Evolutionary conservation across 305 asterid genomes (phyloP).

Genomic region (Fraxinus baroniana): DNA sequence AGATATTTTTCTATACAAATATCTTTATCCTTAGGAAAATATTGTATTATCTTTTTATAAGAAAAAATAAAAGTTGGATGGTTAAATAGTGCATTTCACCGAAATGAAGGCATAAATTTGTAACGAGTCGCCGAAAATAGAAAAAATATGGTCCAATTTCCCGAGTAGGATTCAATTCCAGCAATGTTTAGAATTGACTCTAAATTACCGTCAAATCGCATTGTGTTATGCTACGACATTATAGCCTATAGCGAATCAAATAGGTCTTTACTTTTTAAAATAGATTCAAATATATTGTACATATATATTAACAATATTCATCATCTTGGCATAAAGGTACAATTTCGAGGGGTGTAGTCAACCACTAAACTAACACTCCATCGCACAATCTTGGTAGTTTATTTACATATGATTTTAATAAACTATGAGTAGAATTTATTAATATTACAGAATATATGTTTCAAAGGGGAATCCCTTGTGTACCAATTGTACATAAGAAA

Average conservation of each 20-base stretch:
- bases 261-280: too few species aligned
- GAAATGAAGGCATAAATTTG: neutral
- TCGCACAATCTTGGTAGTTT: neutral
- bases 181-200: neutral
- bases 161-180: neutral
- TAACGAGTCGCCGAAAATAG: neutral
- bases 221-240: neutral
- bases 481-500: neutral
- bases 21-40: neutral
- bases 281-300: neutral
- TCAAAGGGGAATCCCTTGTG: neutral
- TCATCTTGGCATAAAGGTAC: neutral
- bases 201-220: neutral
- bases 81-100: neutral
- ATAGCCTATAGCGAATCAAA: neutral
- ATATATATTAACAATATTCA: neutral
- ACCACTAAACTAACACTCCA: neutral
- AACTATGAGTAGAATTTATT: neutral
- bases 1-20: too few species aligned
- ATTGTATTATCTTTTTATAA: neutral
- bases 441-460: neutral
- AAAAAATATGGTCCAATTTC: neutral
- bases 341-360: too few species aligned
- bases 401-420: too few species aligned
- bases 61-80: neutral